Evolutionary conservation across 768 basidiomycete genomes (phyloP).

Genomic region (Hypholoma sublateritium): DNA sequence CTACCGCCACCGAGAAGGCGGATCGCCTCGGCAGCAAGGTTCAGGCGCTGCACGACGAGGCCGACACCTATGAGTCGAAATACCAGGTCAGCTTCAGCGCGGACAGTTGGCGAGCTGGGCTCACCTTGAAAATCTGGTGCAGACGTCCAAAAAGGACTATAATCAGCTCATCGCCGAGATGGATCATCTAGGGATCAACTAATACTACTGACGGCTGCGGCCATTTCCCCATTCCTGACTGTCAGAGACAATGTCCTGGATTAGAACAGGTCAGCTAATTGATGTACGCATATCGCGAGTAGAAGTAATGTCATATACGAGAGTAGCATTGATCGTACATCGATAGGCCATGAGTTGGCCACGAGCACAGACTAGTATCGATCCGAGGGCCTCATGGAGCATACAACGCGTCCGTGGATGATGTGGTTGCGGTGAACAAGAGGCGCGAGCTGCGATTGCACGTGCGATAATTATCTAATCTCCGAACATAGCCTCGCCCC

Average conservation of each 20-base stretch:
- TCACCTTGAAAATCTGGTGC: neutral
- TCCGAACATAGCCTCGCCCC: conserved; percentile 27
- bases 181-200: conserved; percentile 21
- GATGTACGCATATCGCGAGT: too few species aligned
- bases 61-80: conserved; percentile 19
- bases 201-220: neutral
- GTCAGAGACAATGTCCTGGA: neutral
- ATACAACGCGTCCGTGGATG: neutral
- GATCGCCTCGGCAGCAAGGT: conserved; percentile 16
- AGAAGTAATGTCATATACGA: too few species aligned
- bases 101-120: neutral
- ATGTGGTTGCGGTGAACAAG: neutral
- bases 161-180: conserved; percentile 25
- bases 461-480: conserved; percentile 31
- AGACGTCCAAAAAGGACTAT: conserved; percentile 24
- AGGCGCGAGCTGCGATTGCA: conserved; percentile 5
- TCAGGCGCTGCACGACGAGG: conserved; percentile 16
- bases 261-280: neutral
- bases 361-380: too few species aligned
- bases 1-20: conserved; percentile 15
- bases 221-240: neutral
- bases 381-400: neutral
- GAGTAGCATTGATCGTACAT: neutral
- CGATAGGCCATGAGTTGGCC: neutral
- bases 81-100: conserved; percentile 15